A percentile compares a stretch with the other conserved stretches of the same genome.
These are phyloP conservation scores for Solanum gracilifrons DNA, from an alignment of 257 asterid species.

Conservation along the genomic window DNA sequence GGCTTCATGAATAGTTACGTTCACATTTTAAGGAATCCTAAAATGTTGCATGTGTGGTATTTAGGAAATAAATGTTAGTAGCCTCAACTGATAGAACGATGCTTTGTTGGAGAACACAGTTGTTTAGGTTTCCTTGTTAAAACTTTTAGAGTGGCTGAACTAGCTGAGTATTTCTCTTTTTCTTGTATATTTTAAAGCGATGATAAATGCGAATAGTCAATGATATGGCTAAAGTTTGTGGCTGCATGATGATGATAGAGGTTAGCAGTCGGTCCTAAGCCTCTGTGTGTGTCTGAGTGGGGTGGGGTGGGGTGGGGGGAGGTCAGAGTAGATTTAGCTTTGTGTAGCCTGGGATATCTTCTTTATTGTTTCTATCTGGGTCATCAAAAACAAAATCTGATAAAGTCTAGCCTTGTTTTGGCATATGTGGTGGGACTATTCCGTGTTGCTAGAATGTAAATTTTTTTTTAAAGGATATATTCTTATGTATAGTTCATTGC, in stretches of 20 bases:
- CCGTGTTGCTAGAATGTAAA: neutral
- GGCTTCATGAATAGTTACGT: neutral
- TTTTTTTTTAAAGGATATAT: neutral
- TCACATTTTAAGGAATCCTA: neutral
- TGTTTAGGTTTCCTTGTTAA: neutral
- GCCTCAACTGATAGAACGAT: neutral
- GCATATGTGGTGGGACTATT: neutral
- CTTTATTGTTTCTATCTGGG: neutral
- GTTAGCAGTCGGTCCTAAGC: neutral
- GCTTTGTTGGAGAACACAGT: neutral
- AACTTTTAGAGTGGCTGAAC: neutral
- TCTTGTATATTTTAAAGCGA: neutral
- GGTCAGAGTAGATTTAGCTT: neutral
- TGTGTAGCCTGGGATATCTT: neutral
- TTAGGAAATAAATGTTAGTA: neutral
- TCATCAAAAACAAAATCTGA: neutral
- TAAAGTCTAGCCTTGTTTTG: neutral
- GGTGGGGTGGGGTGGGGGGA: neutral
- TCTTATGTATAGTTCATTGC: neutral
- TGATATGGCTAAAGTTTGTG: neutral
- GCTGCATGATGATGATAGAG: neutral
- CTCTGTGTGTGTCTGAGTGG: neutral
- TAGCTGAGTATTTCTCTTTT: neutral
- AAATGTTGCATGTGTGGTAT: neutral
- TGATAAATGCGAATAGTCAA: neutral